A percentile compares a stretch with the other conserved stretches of the same genome.
Evolutionary conservation across 768 basidiomycete genomes (phyloP).

Genomic region (Serendipita sp.): DNA sequence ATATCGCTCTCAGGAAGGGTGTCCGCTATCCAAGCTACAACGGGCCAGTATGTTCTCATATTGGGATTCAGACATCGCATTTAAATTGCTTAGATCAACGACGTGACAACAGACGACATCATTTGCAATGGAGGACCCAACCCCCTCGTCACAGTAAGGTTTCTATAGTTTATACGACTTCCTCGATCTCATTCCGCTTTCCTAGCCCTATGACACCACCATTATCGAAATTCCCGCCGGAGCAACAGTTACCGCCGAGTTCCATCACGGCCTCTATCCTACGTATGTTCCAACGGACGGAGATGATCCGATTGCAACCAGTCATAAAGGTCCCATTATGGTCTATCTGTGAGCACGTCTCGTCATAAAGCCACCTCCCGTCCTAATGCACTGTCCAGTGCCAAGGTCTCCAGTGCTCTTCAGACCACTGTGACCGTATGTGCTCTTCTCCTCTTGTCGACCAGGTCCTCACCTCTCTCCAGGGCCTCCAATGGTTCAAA

Average conservation of each 20-base stretch:
- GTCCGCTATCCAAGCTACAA: constrained; percentile 28
- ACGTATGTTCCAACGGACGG: constrained; percentile 29
- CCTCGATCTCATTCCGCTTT: neutral
- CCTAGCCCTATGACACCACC: constrained; percentile 15
- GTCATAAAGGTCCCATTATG: constrained; percentile 38
- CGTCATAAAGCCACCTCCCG: neutral
- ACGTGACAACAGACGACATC: constrained; percentile 37
- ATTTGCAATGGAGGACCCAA: constrained; percentile 49
- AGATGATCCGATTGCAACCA: constrained; percentile 30
- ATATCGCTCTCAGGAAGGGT: constrained; percentile 29
- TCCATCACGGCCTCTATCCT: constrained; percentile 28
- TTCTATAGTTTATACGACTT: neutral
- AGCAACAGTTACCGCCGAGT: constrained; percentile 35
- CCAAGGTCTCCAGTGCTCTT: constrained; percentile 28
- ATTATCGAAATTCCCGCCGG: constrained; percentile 38
- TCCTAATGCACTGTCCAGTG: constrained; percentile 19
- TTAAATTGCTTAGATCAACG: constrained; percentile 31
- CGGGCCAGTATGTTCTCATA: constrained; percentile 27
- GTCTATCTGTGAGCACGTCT: constrained; percentile 29
- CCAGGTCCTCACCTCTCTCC: neutral
- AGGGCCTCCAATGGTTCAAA: constrained; percentile 33
- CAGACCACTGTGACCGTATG: constrained; percentile 25
- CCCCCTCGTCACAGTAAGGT: constrained; percentile 19
- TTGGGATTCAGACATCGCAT: neutral
- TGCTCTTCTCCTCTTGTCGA: neutral